Evolutionary conservation across 305 asterid genomes (phyloP).

Genomic region (Fraxinus greggii): DNA sequence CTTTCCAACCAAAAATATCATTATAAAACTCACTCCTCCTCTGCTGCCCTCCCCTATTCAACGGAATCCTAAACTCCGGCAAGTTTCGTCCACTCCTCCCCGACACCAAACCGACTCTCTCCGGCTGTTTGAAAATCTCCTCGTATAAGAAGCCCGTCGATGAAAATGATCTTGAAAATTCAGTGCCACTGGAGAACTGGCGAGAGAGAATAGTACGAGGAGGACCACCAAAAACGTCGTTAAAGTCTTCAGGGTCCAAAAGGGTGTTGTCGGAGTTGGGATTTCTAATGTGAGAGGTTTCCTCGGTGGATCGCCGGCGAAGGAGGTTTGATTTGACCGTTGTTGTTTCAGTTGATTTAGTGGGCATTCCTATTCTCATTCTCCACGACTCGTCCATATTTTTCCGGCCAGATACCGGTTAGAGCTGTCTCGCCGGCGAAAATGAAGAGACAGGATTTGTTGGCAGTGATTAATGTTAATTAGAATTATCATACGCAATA

Average conservation of each 20-base stretch:
- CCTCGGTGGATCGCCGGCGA: conserved; percentile 45
- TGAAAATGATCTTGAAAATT: conserved; percentile 32
- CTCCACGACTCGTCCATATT: conserved; percentile 74
- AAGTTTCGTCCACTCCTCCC: conserved; percentile 47
- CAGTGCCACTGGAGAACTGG: conserved; percentile 40
- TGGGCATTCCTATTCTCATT: conserved; percentile 57
- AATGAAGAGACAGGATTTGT: conserved; percentile 1
- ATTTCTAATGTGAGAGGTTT: conserved; percentile 27
- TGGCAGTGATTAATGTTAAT: conserved; percentile 24
- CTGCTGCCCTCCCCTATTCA: conserved; percentile 17
- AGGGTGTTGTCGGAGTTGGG: conserved; percentile 17
- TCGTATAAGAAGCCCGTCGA: conserved; percentile 42
- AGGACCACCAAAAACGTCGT: conserved; percentile 87
- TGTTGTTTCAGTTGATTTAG: conserved; percentile 26
- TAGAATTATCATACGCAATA: background rate
- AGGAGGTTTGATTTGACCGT: conserved; percentile 26
- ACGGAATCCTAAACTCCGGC: conserved; percentile 72
- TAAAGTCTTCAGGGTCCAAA: conserved; percentile 54
- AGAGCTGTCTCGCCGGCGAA: background rate
- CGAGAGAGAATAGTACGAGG: conserved; percentile 64
- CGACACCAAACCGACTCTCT: conserved; percentile 27
- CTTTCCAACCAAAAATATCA: conserved; percentile 69
- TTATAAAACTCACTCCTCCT: conserved; percentile 37
- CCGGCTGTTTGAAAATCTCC: conserved; percentile 51
- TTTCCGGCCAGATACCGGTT: conserved; percentile 24